These are phyloP conservation scores for Colletotrichum caudatum DNA, from an alignment of 2,329 filamentous ascomycete species.

Conservation along the genomic window DNA sequence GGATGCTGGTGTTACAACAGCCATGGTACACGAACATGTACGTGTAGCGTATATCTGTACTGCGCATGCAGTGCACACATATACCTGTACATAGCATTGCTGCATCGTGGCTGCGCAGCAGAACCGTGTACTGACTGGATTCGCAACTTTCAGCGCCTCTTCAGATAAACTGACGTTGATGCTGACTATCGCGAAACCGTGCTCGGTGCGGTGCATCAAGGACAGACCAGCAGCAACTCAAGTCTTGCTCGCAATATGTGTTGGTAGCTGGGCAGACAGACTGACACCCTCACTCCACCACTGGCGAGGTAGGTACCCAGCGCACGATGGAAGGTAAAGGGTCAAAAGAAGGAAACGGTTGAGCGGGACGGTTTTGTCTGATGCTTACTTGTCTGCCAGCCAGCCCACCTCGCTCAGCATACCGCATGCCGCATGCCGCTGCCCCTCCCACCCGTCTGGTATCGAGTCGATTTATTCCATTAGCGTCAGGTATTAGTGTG, in stretches of 20 bases:
- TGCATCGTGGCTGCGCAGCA: no score
- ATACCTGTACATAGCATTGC: no score
- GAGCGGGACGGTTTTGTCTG: constrained; percentile 11
- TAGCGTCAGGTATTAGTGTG: constrained; percentile 7
- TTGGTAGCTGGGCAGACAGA: not conserved
- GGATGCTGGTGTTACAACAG: not conserved
- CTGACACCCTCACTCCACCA: not conserved
- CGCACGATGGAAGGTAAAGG: not conserved
- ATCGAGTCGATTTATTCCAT: not conserved
- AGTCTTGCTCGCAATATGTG: constrained; percentile 12
- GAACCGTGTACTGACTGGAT: not conserved
- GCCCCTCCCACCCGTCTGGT: not conserved
- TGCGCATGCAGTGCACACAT: no score
- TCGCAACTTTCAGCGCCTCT: not conserved
- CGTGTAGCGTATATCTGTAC: no score
- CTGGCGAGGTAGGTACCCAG: not conserved
- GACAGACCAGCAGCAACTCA: not conserved
- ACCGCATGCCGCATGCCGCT: not conserved
- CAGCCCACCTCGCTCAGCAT: no score
- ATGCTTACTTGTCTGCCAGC: not conserved
- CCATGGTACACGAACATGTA: no score
- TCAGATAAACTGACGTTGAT: not conserved
- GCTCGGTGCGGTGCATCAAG: not conserved
- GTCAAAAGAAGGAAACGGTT: constrained; percentile 2
- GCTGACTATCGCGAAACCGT: not conserved